Percentiles rank a stretch among this genome's conserved stretches.
Evolutionary conservation across 2,329 filamentous ascomycete genomes (phyloP).

Genomic region (Botrytis elliptica): DNA sequence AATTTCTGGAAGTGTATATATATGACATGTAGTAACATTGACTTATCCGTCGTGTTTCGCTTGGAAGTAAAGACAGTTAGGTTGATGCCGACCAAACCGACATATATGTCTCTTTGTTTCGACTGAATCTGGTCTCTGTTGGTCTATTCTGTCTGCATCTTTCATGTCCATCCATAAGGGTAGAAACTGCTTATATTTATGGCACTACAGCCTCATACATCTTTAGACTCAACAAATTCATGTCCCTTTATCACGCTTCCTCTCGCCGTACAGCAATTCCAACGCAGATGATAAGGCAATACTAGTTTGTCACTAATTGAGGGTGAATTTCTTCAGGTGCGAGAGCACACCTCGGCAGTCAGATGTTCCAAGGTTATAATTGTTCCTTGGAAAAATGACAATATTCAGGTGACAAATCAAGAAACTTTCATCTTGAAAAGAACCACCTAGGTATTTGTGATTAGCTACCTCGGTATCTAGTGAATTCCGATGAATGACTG

Average conservation of each 20-base stretch:
- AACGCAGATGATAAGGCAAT: fast-evolving
- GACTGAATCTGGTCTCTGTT: neutral
- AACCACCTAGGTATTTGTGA: neutral
- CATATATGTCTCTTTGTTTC: neutral
- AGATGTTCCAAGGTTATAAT: neutral
- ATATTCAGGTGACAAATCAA: neutral
- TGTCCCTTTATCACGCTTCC: neutral
- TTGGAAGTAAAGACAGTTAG: neutral
- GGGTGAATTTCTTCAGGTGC: neutral
- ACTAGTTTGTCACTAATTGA: neutral
- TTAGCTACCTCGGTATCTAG: neutral
- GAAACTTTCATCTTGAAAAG: neutral
- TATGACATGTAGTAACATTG: neutral
- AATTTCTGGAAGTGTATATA: neutral
- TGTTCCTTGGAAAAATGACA: neutral
- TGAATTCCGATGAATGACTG: neutral
- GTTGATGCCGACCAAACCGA: no score
- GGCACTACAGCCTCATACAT: neutral
- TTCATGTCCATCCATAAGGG: neutral
- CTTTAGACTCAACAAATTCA: neutral
- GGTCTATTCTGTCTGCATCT: neutral
- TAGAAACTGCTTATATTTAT: neutral
- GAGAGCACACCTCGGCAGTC: neutral
- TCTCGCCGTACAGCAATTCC: neutral
- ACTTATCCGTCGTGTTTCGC: neutral